Conservation (phyloP, 2,329 filamentous ascomycete species). For the Alternaria consortialis region DNA sequence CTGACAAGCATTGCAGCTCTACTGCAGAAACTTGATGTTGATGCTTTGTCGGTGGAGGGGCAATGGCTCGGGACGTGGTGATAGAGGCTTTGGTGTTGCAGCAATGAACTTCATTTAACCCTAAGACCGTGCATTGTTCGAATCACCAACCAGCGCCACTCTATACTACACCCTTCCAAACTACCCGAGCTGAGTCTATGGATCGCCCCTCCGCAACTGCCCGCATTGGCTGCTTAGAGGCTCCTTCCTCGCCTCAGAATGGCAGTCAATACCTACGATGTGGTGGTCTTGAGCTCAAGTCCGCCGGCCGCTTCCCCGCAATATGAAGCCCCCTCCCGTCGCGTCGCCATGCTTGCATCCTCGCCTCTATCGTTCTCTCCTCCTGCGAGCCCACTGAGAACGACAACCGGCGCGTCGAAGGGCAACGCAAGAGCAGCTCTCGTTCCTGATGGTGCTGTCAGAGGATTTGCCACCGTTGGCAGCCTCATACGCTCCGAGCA, state of each 20-base stretch:
- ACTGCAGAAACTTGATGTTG: neutral
- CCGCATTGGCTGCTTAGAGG: slow-evolving; percentile 14
- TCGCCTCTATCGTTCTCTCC: slow-evolving; percentile 38
- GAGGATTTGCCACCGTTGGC: slow-evolving; percentile 48
- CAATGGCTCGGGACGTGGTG: slow-evolving; percentile 4
- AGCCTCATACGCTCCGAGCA: slow-evolving; percentile 44
- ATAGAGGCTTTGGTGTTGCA: slow-evolving; percentile 15
- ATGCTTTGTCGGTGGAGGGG: slow-evolving; percentile 6
- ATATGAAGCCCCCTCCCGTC: slow-evolving; percentile 32
- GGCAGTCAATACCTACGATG: slow-evolving; percentile 36
- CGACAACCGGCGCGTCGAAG: slow-evolving; percentile 36
- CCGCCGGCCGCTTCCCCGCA: slow-evolving; percentile 39
- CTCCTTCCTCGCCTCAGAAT: slow-evolving; percentile 29
- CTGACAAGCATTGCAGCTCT: neutral
- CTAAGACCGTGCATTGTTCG: slow-evolving; percentile 13
- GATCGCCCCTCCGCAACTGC: neutral
- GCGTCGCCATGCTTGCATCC: slow-evolving; percentile 40
- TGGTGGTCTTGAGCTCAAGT: slow-evolving; percentile 46
- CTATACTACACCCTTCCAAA: neutral
- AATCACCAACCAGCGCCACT: neutral
- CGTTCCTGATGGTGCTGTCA: slow-evolving; percentile 34
- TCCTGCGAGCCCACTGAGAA: slow-evolving; percentile 24
- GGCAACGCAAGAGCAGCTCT: slow-evolving; percentile 37
- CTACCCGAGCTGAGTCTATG: slow-evolving; percentile 6
- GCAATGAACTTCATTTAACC: slow-evolving; percentile 10